phyloP scores from a whole-genome alignment of 257 asterid species.

The Lycium ferocissimum region DNA sequence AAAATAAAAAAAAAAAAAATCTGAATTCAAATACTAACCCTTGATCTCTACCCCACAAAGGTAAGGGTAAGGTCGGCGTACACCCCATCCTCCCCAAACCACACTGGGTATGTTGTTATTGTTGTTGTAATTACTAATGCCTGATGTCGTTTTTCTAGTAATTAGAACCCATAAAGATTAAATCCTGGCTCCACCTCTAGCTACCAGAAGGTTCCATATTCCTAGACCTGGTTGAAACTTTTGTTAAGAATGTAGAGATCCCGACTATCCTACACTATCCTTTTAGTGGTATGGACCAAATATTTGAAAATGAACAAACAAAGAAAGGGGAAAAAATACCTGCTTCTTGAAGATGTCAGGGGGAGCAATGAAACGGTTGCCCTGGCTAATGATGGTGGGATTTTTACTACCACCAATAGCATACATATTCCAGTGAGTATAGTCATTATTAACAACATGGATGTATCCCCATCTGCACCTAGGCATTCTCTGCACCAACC shows the following conservation, averaged over 20 bases:
- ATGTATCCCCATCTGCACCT: conserved; percentile 61
- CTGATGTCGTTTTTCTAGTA: neutral
- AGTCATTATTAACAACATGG: conserved; percentile 76
- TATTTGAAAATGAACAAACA: neutral
- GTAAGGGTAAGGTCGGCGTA: too few relatives aligned
- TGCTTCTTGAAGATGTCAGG: conserved; percentile 43
- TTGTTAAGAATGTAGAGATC: neutral
- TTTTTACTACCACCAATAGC: conserved; percentile 74
- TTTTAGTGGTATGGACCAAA: neutral
- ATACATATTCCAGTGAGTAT: conserved; percentile 79
- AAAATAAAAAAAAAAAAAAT: neutral
- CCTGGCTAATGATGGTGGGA: conserved; percentile 79
- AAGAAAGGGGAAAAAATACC: conserved; percentile 40
- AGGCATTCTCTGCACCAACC: conserved; percentile 62
- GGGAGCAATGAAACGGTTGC: conserved; percentile 72
- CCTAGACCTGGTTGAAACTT: neutral
- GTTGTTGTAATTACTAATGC: too few relatives aligned
- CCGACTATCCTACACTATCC: neutral
- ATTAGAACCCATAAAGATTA: too few relatives aligned
- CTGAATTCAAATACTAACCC: neutral
- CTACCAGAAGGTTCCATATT: neutral
- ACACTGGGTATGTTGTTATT: too few relatives aligned
- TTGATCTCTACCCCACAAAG: too few relatives aligned
- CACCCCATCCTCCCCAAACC: too few relatives aligned
- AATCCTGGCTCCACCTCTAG: too few relatives aligned